Evolutionary conservation across 164 flowering plant species (phyloP).

Genomic region (Aristolochia contorta): DNA sequence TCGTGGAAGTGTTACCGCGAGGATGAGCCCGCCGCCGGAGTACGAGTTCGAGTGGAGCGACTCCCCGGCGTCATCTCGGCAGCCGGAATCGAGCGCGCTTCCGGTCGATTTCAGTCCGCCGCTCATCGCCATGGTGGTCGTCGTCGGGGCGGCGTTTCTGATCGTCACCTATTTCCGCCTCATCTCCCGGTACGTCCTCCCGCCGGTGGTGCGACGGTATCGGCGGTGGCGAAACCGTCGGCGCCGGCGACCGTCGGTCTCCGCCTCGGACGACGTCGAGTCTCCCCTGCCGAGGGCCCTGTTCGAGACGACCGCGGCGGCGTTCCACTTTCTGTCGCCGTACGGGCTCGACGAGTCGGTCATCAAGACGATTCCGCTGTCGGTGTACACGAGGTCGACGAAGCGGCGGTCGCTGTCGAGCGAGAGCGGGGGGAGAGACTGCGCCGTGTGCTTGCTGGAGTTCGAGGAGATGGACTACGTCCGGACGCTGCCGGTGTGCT

Average conservation of each 20-base stretch:
- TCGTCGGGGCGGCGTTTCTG: conserved; percentile 76
- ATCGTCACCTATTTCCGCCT: conserved; percentile 76
- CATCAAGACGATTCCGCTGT: conserved; percentile 75
- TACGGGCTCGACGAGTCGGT: conserved; percentile 35
- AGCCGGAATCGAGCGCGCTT: conserved; percentile 14
- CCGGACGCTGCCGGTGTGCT: conserved; percentile 77
- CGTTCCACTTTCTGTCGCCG: conserved; percentile 40
- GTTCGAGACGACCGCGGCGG: conserved; percentile 64
- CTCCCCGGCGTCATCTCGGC: conserved; percentile 7
- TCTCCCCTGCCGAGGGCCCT: conserved; percentile 31
- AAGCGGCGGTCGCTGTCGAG: conserved; percentile 1
- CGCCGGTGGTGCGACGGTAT: conserved; percentile 29
- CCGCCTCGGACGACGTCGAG: conserved; percentile 19
- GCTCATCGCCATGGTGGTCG: conserved; percentile 78
- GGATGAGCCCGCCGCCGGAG: conserved; percentile 2
- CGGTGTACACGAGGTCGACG: conserved; percentile 33
- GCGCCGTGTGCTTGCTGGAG: conserved; percentile 86
- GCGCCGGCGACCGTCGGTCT: conserved; percentile 23
- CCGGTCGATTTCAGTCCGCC: conserved; percentile 82
- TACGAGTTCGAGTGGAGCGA: conserved; percentile 13
- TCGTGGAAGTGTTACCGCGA: too few species aligned
- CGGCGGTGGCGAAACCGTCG: conserved; percentile 26
- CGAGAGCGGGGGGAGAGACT: conserved; percentile 29
- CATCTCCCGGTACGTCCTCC: conserved; percentile 58
- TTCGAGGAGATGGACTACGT: conserved; percentile 79